Evolutionary conservation across 768 basidiomycete species (phyloP), one percentile per base, ranked within the genome.

Genomic region (Xerocomellus intermedius): DNA sequence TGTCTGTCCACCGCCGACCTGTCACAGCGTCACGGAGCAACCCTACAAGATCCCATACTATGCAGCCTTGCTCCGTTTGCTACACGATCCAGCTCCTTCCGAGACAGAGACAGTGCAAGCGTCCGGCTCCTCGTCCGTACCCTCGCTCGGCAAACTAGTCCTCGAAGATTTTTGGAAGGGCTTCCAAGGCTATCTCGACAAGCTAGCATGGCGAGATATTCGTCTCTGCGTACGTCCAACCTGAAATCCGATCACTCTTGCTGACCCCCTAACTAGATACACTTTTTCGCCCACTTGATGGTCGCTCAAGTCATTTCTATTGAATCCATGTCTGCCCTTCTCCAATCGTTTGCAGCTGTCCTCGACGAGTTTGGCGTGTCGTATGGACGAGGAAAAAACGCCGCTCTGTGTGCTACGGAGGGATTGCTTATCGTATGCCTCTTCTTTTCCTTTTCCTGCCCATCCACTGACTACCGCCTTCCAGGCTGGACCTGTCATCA

Each of bases 11-110:
- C 44, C 50, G 52, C 48, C 70, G 44, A 59, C 42, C 19, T 4
- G 13, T 13, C 42, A 19, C 65, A 94, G 91, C 47, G 84, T 92
- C 49, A 92, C 88, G 1, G 92, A 98, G 73, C 89, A 97, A 63
- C 94, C 95, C 0, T 94, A 85, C 77, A 99, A 98, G 77, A 89
- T 91, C 35, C 88, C 93, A 0, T 89, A 85, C 67, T 94, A 94
- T 72, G 91, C 91, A 13, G 83, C 90, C 12, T 73, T 98, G 17
- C 78, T 97, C 45, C 80, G 86, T 21, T 73, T 85, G 37, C 75
- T 98, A 37, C 80, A 84, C 62, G 80, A 83, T 63, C 76, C 70
- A 36, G 54, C 63, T 12, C 57, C 64, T 17, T 62, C 72, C 37
- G 80, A 78, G 38, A 72, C 72, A 33, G 69, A 69, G 2, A 52